Base-by-base conservation (phyloP, 1,284 basidiomycete species). In the Puccinia hordei region DNA sequence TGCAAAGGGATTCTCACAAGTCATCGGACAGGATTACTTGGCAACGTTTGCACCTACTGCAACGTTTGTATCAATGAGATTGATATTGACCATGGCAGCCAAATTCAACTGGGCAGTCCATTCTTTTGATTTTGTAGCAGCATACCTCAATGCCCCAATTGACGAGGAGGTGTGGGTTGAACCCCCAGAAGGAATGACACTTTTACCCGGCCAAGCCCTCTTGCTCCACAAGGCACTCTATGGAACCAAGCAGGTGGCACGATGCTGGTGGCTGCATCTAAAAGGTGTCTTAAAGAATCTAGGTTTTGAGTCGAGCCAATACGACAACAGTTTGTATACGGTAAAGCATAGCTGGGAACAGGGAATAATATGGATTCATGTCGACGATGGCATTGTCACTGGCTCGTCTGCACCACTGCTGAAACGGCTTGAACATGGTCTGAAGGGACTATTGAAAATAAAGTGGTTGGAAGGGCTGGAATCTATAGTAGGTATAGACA, bases 221-320 rank as follows among this genome's bases (percentile, higher is more conserved):
- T 22, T 53, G 10, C n/a, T 73, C 9, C 19, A 33, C 12, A 73
- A 73, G 49, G 71, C 71, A 13, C 51, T 73, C 2, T 73, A 73
- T 24, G 49, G 71, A 5, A 73, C 71, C 3, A 73, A 55, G 49
- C 71, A 73, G 53, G 71, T 22, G 6, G 71, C 71, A 10, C 41
- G 71, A 6, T 73, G 71, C 35, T 73, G 71, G 71, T 73, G 71
- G 71, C 19, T 33, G 12, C 33, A 53, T 46, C 27, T 73, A 24
- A 12, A 19, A 27, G 53, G 24, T 6, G 53, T 55, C n/a, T n/a
- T n/a, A n/a, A n/a, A n/a, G n/a, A n/a, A n/a, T n/a, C n/a, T n/a
- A n/a, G n/a, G n/a, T n/a, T n/a, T n/a, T n/a, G n/a, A n/a, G n/a
- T n/a, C n/a, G n/a, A n/a, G n/a, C n/a, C n/a, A n/a, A n/a, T n/a